Evolutionary conservation across 2,329 filamentous ascomycete genomes (phyloP), one percentile per base, ranked within the genome.

Genomic region (Ophiocordyceps camponoti-saundersi): DNA sequence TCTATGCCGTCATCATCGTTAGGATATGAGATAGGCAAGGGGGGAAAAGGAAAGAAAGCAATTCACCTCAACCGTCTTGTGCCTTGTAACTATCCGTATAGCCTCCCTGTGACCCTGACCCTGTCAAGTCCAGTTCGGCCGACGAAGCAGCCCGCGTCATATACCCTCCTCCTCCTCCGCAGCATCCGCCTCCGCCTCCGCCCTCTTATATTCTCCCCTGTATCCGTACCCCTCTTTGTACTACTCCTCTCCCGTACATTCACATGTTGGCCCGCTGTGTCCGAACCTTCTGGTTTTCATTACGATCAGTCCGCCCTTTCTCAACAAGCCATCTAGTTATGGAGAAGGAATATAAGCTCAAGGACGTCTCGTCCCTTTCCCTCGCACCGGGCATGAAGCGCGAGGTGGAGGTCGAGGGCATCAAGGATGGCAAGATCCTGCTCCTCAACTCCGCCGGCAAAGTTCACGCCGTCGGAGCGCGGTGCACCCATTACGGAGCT

Each of bases 401-500:
- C 52, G 89, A 96, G 63, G 84, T 78, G 15, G 88, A 95, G 57
- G 82, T 98, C 5, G 90, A 96, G 56, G 92, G 90, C 20, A 72
- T 98, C 42, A 80, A 90, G 48, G 80, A 76, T 36, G 86, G 79
- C 51, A 96, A 95, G 64, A 81, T 98, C 3, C 70, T 98, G 6
- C 73, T 98, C 5, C 71, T 92, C 52, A 93, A 93, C 59, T 72
- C 82, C 12, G 79, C 79, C 47, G 83, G 82, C 54, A 77, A 82
- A 54, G 69, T 90, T 16, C 81, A 89, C 59, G 92, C 89, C 29
- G 64, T 93, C 34, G 88, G 85, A 34, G 70, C 86, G 39, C 92
- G 82, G 54, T 98, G 92, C 62, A 84, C 79, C 11, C 90, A 96
- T 66, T 96, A 94, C 61, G 90, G 92, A 32, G 92, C 90, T 40